Evolutionary conservation across 2,329 filamentous ascomycete genomes (phyloP), one percentile per base, ranked within the genome.

Genomic region (Thielaviopsis punctulata): DNA sequence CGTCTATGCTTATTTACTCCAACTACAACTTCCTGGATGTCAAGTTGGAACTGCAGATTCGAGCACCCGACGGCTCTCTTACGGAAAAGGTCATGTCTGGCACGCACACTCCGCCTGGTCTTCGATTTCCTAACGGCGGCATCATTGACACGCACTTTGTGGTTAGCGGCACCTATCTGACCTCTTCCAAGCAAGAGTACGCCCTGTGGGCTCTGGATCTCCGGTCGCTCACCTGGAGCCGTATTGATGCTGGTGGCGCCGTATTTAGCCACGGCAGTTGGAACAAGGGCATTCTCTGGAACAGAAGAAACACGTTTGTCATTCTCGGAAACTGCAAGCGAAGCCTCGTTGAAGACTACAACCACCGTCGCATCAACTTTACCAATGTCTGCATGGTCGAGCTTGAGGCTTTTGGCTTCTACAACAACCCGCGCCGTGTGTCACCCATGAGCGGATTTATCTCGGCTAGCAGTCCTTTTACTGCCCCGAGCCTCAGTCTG

Each of bases 21-120:
- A 98, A 98, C 64, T 98, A 98, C 67, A 96, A 98, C 66, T 98
- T 98, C 62, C 66, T 98, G 52, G 90, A 98, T 60, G 92, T 98
- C 58, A 96, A 95, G 64, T 71, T 98, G 22, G 92, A 98, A 65
- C 71, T 98, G 36, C 92, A 96, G 65, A 79, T 98, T 47, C 79
- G 92, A 50, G 73, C 84, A 8, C 78, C 86, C 1, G 89, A 96
- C 63, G 90, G 92, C 25, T 80, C 79, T 0, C 69, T 98, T 51
- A 77, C 80, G 1, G 92, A 98, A 64, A 89, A 86, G 66, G 78
- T 84, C 23, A 96, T 98, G 90, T 81, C 82, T 18, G 84, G 86
- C 18, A 76, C 79, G 5, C 86, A 88, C 56, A 93, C 88, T 8
- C 92, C 92, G 0, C 92, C 92, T 0, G 92, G 92, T 1, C 73